Percentiles rank a stretch among this genome's conserved stretches.
Conservation (phyloP, 73 alveolate species). For the Uronychia binucleata region DNA sequence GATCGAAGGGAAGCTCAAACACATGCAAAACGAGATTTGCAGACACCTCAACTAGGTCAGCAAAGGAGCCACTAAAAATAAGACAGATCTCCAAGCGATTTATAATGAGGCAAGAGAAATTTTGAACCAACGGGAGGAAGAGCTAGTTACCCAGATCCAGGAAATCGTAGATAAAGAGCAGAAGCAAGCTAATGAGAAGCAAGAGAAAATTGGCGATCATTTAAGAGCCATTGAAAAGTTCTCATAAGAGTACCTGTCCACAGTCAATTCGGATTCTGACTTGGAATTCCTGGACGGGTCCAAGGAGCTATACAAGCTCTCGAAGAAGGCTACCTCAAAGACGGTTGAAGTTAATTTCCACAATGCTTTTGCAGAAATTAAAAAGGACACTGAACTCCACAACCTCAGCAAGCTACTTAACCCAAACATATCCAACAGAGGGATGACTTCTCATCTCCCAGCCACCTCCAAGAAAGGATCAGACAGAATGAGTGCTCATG, state of each 20-base stretch:
- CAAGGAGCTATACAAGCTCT: not conserved
- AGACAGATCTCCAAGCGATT: conserved; percentile 19
- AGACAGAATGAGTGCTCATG: not conserved
- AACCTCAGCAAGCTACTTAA: not conserved
- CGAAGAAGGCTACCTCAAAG: conserved; percentile 17
- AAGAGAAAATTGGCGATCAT: conserved; percentile 18
- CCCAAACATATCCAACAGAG: not conserved
- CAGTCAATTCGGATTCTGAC: not conserved
- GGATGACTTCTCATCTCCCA: not conserved
- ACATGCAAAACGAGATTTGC: conserved; percentile 12
- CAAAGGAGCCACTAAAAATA: conserved; percentile 38
- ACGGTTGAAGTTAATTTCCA: not conserved
- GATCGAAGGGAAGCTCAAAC: conserved; percentile 11
- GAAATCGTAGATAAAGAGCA: conserved; percentile 33
- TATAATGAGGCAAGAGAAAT: conserved; percentile 40
- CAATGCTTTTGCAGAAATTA: conserved; percentile 10
- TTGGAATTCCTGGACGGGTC: conserved; percentile 18
- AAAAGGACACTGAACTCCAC: conserved; percentile 26
- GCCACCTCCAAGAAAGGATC: not conserved
- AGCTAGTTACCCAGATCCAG: conserved; percentile 18
- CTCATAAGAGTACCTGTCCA: conserved; percentile 8
- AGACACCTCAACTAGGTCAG: conserved; percentile 33
- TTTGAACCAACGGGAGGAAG: conserved; percentile 38
- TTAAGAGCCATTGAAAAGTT: conserved; percentile 24
- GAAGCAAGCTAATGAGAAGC: conserved; percentile 5